phyloP scores from a whole-genome alignment of 768 basidiomycete species.

The Hydnomerulius pinastri region DNA sequence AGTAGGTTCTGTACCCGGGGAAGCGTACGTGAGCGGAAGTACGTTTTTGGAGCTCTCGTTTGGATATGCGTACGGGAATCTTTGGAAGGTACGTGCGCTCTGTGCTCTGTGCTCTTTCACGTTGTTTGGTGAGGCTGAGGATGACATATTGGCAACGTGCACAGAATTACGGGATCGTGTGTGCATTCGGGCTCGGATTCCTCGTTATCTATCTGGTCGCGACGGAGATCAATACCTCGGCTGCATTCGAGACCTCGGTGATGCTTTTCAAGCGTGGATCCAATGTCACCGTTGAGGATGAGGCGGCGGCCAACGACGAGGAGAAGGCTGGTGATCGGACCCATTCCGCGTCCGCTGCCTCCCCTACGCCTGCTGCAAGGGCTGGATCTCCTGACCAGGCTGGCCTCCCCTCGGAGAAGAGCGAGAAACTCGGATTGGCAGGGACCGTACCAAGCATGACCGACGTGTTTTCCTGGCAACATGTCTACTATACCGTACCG shows the following conservation, averaged over 20 bases:
- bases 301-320: conserved; percentile 4
- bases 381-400: too few relatives aligned
- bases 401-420: too few relatives aligned
- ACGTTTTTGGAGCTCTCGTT: conserved; percentile 40
- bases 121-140: too few relatives aligned
- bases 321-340: neutral
- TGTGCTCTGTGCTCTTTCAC: neutral
- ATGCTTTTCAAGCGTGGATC: conserved; percentile 13
- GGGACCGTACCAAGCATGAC: conserved; percentile 40
- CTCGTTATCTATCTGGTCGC: conserved; percentile 35
- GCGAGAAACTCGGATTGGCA: too few relatives aligned
- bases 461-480: conserved; percentile 77
- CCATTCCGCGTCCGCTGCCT: too few relatives aligned
- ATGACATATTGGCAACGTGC: too few relatives aligned
- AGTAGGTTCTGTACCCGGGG: conserved; percentile 39
- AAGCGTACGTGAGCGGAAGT: conserved; percentile 40
- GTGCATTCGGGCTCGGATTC: conserved; percentile 47
- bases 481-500: conserved; percentile 64
- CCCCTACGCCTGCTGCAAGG: too few relatives aligned
- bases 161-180: conserved; percentile 44
- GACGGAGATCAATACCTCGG: conserved; percentile 33
- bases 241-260: conserved; percentile 33
- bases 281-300: neutral
- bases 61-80: conserved; percentile 22
- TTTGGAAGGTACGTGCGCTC: conserved; percentile 38